phyloP scores from a whole-genome alignment of 805 yeast species.

The Vanderwaltozyma verrucispora region DNA sequence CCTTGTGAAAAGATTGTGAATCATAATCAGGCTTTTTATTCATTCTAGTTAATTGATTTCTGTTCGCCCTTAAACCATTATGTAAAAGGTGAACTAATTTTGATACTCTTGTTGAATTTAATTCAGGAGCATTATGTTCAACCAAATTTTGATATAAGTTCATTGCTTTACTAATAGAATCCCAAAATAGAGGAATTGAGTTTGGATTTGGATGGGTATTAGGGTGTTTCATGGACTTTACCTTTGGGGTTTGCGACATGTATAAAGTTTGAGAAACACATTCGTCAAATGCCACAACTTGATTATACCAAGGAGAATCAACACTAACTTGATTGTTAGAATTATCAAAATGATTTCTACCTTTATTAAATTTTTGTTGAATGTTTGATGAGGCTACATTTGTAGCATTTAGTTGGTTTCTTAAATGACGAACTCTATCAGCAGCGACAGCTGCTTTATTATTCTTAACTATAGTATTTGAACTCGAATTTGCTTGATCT shows the following conservation, averaged over 20 bases:
- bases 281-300: slow-evolving; percentile 44
- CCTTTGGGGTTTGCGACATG: slow-evolving; percentile 28
- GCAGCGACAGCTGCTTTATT: slow-evolving; percentile 17
- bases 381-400: background rate
- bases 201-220: slow-evolving; percentile 31
- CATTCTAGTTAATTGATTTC: slow-evolving; percentile 43
- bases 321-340: slow-evolving; percentile 11
- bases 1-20: slow-evolving; percentile 44
- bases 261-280: slow-evolving; percentile 31
- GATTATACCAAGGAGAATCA: slow-evolving; percentile 33
- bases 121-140: slow-evolving; percentile 33
- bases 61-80: slow-evolving; percentile 46
- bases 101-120: slow-evolving; percentile 37
- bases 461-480: slow-evolving; percentile 9
- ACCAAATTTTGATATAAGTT: slow-evolving; percentile 39
- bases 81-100: slow-evolving; percentile 42
- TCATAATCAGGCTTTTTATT: slow-evolving; percentile 53
- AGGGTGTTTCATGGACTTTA: slow-evolving; percentile 22
- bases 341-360: slow-evolving; percentile 7
- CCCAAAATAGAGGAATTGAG: slow-evolving; percentile 41
- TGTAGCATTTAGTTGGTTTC: slow-evolving; percentile 10
- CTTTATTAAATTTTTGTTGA: slow-evolving; percentile 3
- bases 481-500: slow-evolving; percentile 5
- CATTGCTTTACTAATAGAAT: slow-evolving; percentile 41
- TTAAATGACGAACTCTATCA: slow-evolving; percentile 23